Evolutionary conservation across 2,329 filamentous ascomycete genomes (phyloP).

Genomic region (Fusarium secorum): DNA sequence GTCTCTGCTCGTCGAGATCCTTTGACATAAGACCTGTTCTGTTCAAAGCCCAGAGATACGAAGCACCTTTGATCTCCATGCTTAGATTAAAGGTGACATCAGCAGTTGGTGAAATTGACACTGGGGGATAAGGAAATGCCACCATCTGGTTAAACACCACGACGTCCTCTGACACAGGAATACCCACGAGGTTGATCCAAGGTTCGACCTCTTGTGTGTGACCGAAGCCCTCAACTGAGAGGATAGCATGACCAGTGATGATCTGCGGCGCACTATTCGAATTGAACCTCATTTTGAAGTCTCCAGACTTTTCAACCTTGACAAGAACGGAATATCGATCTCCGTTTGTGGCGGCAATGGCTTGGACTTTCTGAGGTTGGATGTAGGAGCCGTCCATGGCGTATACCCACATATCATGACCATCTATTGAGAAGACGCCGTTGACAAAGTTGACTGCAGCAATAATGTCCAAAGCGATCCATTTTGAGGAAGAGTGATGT

Average conservation of each 20-base stretch:
- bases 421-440: conserved; percentile 58
- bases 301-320: conserved; percentile 54
- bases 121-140: conserved; percentile 58
- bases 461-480: conserved; percentile 64
- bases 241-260: conserved; percentile 59
- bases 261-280: conserved; percentile 61
- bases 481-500: conserved; percentile 42
- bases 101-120: conserved; percentile 51
- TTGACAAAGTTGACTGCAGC: conserved; percentile 58
- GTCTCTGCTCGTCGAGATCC: conserved; percentile 47
- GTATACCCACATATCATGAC: conserved; percentile 62
- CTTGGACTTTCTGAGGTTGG: conserved; percentile 58
- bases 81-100: conserved; percentile 56
- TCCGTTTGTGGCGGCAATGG: conserved; percentile 58
- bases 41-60: conserved; percentile 64
- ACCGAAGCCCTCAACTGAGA: conserved; percentile 49
- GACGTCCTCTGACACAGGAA: conserved; percentile 50
- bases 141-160: conserved; percentile 53
- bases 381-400: conserved; percentile 64
- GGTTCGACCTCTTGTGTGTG: conserved; percentile 44
- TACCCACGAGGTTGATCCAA: conserved; percentile 60
- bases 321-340: conserved; percentile 61
- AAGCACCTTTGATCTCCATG: conserved; percentile 52
- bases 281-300: conserved; percentile 64
- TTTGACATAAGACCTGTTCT: conserved; percentile 51